Evolutionary conservation across 257 asterid species (phyloP).

Genomic region (Nicotiana paniculata): DNA sequence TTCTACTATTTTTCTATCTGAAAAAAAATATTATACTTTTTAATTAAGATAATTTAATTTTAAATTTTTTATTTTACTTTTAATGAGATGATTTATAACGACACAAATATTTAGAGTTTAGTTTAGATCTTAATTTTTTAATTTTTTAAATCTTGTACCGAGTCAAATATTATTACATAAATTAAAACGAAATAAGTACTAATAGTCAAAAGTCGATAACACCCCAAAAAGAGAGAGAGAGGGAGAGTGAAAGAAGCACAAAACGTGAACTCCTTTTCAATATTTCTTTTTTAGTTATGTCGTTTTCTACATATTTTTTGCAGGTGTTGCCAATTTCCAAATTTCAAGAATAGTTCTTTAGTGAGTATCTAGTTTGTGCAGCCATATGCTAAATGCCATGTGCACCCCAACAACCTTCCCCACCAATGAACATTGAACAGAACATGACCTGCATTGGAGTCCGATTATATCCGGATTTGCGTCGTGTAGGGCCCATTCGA

Average conservation of each 20-base stretch:
- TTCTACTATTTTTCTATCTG: too few relatives aligned
- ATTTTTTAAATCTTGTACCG: fast-evolving
- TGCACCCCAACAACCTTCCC: background rate
- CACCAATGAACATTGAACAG: background rate
- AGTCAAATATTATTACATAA: too few relatives aligned
- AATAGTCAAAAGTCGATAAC: background rate
- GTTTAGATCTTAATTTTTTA: too few relatives aligned
- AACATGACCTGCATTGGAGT: too few relatives aligned
- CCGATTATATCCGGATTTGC: too few relatives aligned
- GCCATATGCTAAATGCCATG: background rate
- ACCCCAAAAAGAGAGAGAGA: background rate
- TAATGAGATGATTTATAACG: too few relatives aligned
- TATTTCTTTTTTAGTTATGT: background rate
- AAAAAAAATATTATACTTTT: too few relatives aligned
- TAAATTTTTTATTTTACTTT: too few relatives aligned
- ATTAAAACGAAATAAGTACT: too few relatives aligned
- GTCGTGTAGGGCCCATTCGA: too few relatives aligned
- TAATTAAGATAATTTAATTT: too few relatives aligned
- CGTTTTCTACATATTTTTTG: background rate
- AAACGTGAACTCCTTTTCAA: background rate
- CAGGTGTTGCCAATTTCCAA: background rate
- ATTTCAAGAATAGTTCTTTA: background rate
- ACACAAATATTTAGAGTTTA: too few relatives aligned
- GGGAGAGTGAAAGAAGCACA: background rate
- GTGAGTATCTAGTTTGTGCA: background rate